Percentiles rank a stretch among this genome's conserved stretches.
Conservation (phyloP, 345 rosid genomes). For the Trapa incisa region DNA sequence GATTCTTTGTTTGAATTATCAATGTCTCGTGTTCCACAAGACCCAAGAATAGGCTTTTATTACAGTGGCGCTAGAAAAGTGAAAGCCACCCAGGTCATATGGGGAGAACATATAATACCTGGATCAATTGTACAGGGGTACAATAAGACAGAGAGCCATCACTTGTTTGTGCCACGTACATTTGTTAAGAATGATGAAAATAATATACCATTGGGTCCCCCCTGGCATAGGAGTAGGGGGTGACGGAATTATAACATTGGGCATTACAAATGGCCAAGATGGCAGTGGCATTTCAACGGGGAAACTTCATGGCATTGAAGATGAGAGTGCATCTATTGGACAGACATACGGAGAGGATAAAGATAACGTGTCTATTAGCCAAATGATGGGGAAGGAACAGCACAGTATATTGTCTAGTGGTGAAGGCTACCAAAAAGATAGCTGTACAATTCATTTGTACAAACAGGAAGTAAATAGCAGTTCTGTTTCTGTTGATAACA, state of each 20-base stretch:
- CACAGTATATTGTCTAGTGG: constrained; percentile 29
- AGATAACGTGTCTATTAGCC: constrained; percentile 22
- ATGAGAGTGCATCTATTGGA: constrained; percentile 26
- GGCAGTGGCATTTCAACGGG: constrained; percentile 26
- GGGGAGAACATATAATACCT: too few species aligned
- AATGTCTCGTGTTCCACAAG: constrained; percentile 9
- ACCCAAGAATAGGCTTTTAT: constrained; percentile 13
- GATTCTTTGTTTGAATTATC: constrained; percentile 32
- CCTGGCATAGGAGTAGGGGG: constrained; percentile 43
- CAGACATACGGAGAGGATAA: constrained; percentile 32
- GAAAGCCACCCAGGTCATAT: too few species aligned
- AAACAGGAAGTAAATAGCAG: constrained; percentile 25
- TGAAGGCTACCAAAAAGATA: constrained; percentile 32
- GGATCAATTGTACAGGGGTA: too few species aligned
- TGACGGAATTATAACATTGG: constrained; percentile 46
- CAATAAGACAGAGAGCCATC: too few species aligned
- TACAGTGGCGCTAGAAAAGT: too few species aligned
- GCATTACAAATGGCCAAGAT: constrained; percentile 37
- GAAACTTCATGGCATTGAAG: constrained; percentile 30
- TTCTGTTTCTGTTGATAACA: constrained; percentile 18
- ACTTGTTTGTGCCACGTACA: too few species aligned
- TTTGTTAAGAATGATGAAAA: too few species aligned
- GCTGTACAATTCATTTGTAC: constrained; percentile 24
- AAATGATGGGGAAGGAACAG: constrained; percentile 27
- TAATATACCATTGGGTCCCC: constrained; percentile 20